These are phyloP conservation scores for Cucumis cinereus DNA, from an alignment of 306 rosid genomes.

Conservation along the genomic window DNA sequence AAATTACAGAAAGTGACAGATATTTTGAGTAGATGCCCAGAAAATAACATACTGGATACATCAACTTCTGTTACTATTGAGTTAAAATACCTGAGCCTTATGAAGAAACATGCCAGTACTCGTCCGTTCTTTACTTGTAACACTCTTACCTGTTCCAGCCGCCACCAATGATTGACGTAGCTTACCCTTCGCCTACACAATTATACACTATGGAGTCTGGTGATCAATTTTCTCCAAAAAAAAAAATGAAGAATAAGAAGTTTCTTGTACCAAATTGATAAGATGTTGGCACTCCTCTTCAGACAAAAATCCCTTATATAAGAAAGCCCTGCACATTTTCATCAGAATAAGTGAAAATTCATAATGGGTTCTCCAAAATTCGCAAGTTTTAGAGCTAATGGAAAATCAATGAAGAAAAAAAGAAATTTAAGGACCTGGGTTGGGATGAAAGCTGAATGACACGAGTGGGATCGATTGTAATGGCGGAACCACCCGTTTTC, in stretches of 20 bases:
- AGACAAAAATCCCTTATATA: constrained; percentile 51
- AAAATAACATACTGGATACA: not conserved
- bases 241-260: not conserved
- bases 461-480: constrained; percentile 59
- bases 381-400: not conserved
- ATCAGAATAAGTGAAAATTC: not conserved
- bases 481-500: constrained; percentile 24
- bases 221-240: not conserved
- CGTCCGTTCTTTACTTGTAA: constrained; percentile 71
- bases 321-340: constrained; percentile 58
- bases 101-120: constrained; percentile 89
- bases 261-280: constrained; percentile 31
- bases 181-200: constrained; percentile 60
- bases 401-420: not conserved
- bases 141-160: constrained; percentile 71
- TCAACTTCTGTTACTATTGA: not conserved
- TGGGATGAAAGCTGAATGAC: constrained; percentile 72
- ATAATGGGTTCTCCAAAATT: not conserved
- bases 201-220: not conserved
- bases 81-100: constrained; percentile 49
- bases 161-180: constrained; percentile 88
- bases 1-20: not conserved
- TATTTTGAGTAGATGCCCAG: not conserved
- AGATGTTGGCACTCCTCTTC: constrained; percentile 76
- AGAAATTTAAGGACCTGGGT: constrained; percentile 48